A percentile compares a stretch with the other conserved stretches of the same genome.
Conservation (phyloP, 495 filamentous ascomycete genomes). For the Venustampulla echinocandica region DNA sequence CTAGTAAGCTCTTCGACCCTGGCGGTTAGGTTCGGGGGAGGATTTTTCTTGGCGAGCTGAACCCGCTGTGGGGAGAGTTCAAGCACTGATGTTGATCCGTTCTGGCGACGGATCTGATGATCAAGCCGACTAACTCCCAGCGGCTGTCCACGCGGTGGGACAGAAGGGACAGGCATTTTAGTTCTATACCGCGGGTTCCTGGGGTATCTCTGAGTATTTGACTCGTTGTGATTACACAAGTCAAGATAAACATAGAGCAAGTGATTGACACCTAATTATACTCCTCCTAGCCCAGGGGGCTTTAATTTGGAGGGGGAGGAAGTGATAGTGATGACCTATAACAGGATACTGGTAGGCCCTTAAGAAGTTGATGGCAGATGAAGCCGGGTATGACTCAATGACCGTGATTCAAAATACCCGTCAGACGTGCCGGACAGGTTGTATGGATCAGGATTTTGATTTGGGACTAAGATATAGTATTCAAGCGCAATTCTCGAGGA, state of each 20-base stretch:
- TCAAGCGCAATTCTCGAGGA: too few relatives aligned
- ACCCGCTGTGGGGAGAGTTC: slow-evolving; percentile 10
- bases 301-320: not conserved
- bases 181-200: not conserved
- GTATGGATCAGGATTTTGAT: too few relatives aligned
- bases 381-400: not conserved
- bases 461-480: too few relatives aligned
- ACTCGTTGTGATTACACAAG: not conserved
- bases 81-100: slow-evolving; percentile 15
- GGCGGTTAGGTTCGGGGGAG: slow-evolving; percentile 1
- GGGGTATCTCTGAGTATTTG: not conserved
- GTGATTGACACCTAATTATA: not conserved
- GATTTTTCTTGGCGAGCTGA: slow-evolving; percentile 12
- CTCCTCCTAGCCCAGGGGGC: not conserved
- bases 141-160: not conserved
- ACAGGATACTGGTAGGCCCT: not conserved
- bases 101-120: slow-evolving; percentile 11
- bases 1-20: slow-evolving; percentile 18
- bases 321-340: not conserved
- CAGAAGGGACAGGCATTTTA: not conserved
- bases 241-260: not conserved
- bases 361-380: not conserved
- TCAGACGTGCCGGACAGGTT: too few relatives aligned
- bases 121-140: slow-evolving; percentile 13
- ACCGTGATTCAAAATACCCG: not conserved